Base-by-base conservation (phyloP, 2,329 filamentous ascomycete genomes). In the Fusarium paranaense region DNA sequence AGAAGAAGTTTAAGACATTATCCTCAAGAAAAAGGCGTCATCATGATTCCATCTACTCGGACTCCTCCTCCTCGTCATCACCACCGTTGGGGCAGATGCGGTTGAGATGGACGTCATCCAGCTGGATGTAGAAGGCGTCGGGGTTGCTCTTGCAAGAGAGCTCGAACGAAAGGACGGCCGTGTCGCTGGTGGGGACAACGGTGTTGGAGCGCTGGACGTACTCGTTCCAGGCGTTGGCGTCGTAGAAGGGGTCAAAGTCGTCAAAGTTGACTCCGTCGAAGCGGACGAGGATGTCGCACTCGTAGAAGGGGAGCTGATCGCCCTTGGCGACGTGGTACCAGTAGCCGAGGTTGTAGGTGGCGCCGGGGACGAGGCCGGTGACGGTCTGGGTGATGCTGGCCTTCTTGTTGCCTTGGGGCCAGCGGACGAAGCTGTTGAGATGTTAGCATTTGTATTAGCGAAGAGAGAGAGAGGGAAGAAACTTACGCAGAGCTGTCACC, bases 211-310 rank as follows among this genome's bases (percentile, higher is more conserved):
- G 64, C 13, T 68, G 67, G 16, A 54, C 47, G 50, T 65, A 71
- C 11, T 40, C 22, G 14, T 10, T n/a, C 27, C 45, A 60, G 11
- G 60, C 67, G n/a, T 35, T 22, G 6, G 40, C 7, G 1, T 64
- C 59, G 1, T 13, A 57, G 56, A 74, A 71, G n/a, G 71, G 71
- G 33, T 73, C 68, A 32, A 73, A 74, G 2, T 59, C 20, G 27
- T 68, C 71, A 35, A 73, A 63, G 22, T 64, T 50, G 6, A 30
- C 45, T 4, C 13, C 8, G 6, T 54, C 60, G 4, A 73, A 50
- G 8, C n/a, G 67, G 35, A 74, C 71, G 6, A 62, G 40, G 20
- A 73, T 52, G 8, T 59, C 37, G 20, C 71, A 73, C 10, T 68
- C 40, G 27, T 71, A 60, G 22, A 27, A 59, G 4, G 47, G 22